These are phyloP conservation scores for Penicillium sp. DNA, from an alignment of 2,329 filamentous ascomycete species.

Conservation along the genomic window DNA sequence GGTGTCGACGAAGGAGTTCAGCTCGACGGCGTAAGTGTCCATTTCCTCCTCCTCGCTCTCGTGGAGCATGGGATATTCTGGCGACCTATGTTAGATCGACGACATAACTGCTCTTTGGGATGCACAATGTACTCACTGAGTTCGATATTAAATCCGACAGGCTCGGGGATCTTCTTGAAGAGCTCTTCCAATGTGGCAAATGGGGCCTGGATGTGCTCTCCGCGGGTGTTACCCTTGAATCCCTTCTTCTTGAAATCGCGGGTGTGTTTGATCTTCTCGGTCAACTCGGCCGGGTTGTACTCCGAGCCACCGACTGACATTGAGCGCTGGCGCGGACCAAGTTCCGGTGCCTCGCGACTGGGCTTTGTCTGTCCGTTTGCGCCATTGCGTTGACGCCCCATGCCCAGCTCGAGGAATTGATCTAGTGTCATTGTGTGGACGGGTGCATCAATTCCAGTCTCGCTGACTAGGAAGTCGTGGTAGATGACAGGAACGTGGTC, in stretches of 20 bases:
- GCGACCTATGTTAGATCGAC: constrained; percentile 30
- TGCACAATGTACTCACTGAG: constrained; percentile 61
- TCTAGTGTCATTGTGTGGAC: constrained; percentile 94
- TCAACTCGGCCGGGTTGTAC: constrained; percentile 44
- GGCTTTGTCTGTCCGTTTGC: constrained; percentile 37
- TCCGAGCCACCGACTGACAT: constrained; percentile 62
- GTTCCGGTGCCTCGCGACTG: constrained; percentile 14
- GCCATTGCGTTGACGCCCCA: constrained; percentile 47
- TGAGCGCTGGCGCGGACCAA: constrained; percentile 49
- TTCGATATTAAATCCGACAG: constrained; percentile 96
- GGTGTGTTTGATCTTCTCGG: constrained; percentile 95
- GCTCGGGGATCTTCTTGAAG: constrained; percentile 78
- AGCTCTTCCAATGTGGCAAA: constrained; percentile 95
- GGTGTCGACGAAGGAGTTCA: constrained; percentile 95
- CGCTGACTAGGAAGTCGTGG: constrained; percentile 96
- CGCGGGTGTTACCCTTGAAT: constrained; percentile 92
- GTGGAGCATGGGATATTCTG: constrained; percentile 92
- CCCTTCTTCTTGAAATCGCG: constrained; percentile 92
- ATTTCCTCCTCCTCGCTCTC: constrained; percentile 95
- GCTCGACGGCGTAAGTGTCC: constrained; percentile 92
- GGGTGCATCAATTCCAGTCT: constrained; percentile 94
- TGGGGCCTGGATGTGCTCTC: constrained; percentile 91
- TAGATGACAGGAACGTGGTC: constrained; percentile 98
- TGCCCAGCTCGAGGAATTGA: constrained; percentile 83
- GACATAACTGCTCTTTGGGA: constrained; percentile 26